These are phyloP conservation scores for Trichoderma reesei DNA, from an alignment of 495 filamentous ascomycete species.

Conservation along the genomic window DNA sequence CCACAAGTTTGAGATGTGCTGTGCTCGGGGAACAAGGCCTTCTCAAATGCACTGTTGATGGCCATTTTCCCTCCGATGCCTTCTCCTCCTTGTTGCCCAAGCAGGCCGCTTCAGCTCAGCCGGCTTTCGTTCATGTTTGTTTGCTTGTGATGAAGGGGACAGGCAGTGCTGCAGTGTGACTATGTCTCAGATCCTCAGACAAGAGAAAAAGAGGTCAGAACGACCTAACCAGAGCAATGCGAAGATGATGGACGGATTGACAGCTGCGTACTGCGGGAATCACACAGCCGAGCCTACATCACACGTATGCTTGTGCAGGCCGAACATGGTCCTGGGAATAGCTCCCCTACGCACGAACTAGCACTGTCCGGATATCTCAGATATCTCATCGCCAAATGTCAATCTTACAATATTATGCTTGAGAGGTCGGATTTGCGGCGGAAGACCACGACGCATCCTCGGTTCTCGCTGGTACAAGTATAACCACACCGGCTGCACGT, in stretches of 20 bases:
- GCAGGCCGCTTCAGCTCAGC: not conserved
- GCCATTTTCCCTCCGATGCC: not conserved
- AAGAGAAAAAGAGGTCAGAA: not conserved
- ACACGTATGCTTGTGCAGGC: too few species aligned
- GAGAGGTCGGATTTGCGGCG: too few species aligned
- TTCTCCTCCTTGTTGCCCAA: not conserved
- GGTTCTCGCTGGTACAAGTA: too few species aligned
- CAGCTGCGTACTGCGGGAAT: not conserved
- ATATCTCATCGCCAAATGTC: not conserved
- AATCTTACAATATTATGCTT: too few species aligned
- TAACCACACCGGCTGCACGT: too few species aligned
- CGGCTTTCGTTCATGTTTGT: not conserved
- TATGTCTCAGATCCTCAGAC: not conserved
- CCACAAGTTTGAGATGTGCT: not conserved
- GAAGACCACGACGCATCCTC: too few species aligned
- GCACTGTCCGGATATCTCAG: too few species aligned
- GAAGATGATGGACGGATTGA: too few species aligned
- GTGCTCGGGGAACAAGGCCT: not conserved
- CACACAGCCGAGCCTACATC: not conserved
- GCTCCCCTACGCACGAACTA: too few species aligned
- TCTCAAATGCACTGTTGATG: not conserved
- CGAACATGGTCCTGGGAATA: too few species aligned
- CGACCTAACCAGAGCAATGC: not conserved
- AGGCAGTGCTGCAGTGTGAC: not conserved
- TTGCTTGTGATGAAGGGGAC: not conserved